Percentiles rank a stretch among this genome's conserved stretches.
Conservation (phyloP, 2,329 filamentous ascomycete genomes). For the Didymella exigua region DNA sequence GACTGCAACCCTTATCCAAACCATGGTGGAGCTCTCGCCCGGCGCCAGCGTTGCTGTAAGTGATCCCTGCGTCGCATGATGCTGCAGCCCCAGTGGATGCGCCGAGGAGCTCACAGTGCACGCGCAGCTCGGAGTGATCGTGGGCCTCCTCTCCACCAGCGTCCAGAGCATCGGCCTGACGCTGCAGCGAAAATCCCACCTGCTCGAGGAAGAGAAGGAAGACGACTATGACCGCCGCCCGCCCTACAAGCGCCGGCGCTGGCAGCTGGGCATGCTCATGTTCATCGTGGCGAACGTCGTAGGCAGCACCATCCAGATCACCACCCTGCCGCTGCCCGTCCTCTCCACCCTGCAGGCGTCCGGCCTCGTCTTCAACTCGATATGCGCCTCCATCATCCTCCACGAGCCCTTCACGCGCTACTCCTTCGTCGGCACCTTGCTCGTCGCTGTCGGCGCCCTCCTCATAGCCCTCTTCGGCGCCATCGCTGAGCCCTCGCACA, state of each 20-base stretch:
- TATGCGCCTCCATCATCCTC: slow-evolving; percentile 91
- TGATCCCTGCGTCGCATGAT: slow-evolving; percentile 18
- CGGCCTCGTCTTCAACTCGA: slow-evolving; percentile 96
- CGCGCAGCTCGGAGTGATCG: slow-evolving; percentile 82
- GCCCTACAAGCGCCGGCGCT: slow-evolving; percentile 86
- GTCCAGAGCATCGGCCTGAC: slow-evolving; percentile 94
- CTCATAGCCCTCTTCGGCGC: slow-evolving; percentile 94
- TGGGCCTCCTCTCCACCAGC: slow-evolving; percentile 90
- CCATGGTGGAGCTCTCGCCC: slow-evolving; percentile 51
- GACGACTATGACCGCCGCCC: slow-evolving; percentile 78
- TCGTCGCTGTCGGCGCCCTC: slow-evolving; percentile 87
- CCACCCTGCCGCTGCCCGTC: slow-evolving; percentile 89
- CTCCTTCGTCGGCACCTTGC: slow-evolving; percentile 86
- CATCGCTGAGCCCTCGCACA: slow-evolving; percentile 90
- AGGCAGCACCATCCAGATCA: slow-evolving; percentile 96
- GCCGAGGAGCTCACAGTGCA: slow-evolving; percentile 13
- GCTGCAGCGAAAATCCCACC: slow-evolving; percentile 95
- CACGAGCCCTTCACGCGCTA: slow-evolving; percentile 92
- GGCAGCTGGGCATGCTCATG: slow-evolving; percentile 97
- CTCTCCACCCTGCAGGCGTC: slow-evolving; percentile 90
- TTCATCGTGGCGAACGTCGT: slow-evolving; percentile 94
- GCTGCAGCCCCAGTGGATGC: neutral
- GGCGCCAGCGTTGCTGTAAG: slow-evolving; percentile 51
- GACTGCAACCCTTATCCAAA: slow-evolving; percentile 18
- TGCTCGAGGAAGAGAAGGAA: slow-evolving; percentile 94